A percentile compares a stretch with the other conserved stretches of the same genome.
These are phyloP conservation scores for Haplosporangium sp. DNA, from an alignment of 371 early-diverging fungal species.

Conservation along the genomic window DNA sequence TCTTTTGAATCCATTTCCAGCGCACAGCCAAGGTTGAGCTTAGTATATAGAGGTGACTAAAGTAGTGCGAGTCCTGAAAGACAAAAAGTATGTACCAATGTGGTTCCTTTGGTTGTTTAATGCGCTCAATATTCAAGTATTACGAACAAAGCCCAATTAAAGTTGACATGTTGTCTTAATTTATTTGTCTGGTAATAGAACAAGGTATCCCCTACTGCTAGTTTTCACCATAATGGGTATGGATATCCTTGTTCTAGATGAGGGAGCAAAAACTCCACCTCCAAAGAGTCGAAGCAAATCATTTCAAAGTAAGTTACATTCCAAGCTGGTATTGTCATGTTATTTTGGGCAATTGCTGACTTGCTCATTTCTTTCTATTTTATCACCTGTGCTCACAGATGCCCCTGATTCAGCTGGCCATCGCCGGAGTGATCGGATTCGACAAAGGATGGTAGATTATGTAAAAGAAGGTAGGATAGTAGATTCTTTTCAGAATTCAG, in stretches of 20 bases:
- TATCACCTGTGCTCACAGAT: not conserved
- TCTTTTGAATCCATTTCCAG: not conserved
- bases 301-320: slow-evolving; percentile 20
- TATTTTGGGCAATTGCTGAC: not conserved
- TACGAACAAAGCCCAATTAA: not conserved
- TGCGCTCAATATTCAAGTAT: not conserved
- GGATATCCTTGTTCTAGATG: slow-evolving; percentile 17
- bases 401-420: slow-evolving; percentile 7
- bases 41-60: not conserved
- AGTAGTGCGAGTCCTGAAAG: not conserved
- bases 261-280: slow-evolving; percentile 37
- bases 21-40: not conserved
- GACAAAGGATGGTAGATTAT: slow-evolving; percentile 22
- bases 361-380: not conserved
- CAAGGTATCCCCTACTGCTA: not conserved
- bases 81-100: not conserved
- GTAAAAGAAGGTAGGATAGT: slow-evolving; percentile 21
- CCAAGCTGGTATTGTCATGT: not conserved
- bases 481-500: not conserved
- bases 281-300: slow-evolving; percentile 21
- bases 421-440: slow-evolving; percentile 40
- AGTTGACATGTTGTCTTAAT: not conserved
- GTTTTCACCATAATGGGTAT: slow-evolving; percentile 9
- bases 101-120: not conserved
- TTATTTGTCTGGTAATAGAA: not conserved